Percentiles rank a stretch among this genome's conserved stretches.
Evolutionary conservation across 2,329 filamentous ascomycete species (phyloP).

Genomic region (Hypoxylon sp.): DNA sequence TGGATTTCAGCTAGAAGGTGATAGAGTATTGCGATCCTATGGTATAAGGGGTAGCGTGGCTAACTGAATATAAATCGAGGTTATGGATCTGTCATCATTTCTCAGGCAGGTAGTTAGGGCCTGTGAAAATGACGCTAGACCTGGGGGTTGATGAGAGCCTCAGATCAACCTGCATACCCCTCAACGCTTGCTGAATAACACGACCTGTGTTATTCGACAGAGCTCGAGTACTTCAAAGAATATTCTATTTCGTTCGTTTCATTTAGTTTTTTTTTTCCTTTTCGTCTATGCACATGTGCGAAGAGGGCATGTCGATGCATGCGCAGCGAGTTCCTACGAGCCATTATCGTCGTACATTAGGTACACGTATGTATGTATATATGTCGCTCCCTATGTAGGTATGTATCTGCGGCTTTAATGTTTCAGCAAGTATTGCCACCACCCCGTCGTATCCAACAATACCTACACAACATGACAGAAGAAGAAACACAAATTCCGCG

Average conservation of each 20-base stretch:
- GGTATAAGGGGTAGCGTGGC: not conserved
- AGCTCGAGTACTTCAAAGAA: slow-evolving; percentile 1
- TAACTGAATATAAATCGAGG: not conserved
- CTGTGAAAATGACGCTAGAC: too few species aligned
- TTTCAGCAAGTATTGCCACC: slow-evolving; percentile 12
- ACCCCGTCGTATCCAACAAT: not conserved
- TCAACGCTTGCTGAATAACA: slow-evolving; percentile 10
- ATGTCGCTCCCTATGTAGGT: not conserved
- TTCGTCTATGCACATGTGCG: slow-evolving; percentile 2
- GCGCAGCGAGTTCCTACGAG: slow-evolving; percentile 9
- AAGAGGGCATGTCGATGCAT: not conserved
- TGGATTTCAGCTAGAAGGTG: not conserved
- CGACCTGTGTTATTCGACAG: not conserved
- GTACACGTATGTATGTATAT: slow-evolving; percentile 9
- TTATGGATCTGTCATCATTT: not conserved
- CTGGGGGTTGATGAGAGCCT: slow-evolving; percentile 10
- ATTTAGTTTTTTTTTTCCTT: not conserved
- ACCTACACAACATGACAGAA: not conserved
- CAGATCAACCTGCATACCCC: not conserved
- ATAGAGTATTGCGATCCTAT: not conserved
- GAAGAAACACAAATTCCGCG: not conserved
- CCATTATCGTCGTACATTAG: slow-evolving; percentile 15
- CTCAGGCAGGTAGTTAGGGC: too few species aligned
- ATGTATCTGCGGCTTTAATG: slow-evolving; percentile 20
- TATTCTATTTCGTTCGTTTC: slow-evolving; percentile 2